These are phyloP conservation scores for Pseudomicrostroma phylloplanum DNA, from an alignment of 1,284 basidiomycete genomes.

Conservation along the genomic window DNA sequence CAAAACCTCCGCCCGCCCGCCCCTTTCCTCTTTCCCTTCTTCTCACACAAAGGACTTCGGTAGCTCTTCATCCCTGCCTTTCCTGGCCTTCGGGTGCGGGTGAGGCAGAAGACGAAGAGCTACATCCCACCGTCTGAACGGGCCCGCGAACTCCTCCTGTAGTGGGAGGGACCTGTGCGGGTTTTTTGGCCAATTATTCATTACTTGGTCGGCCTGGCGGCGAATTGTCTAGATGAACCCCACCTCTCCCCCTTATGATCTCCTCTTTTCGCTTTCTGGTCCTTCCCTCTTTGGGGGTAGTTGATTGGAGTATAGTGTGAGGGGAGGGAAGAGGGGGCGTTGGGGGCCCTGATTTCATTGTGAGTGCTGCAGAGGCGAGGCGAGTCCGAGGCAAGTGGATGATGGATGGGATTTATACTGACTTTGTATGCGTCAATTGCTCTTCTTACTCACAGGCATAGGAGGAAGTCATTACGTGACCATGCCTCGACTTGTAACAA, in stretches of 20 bases:
- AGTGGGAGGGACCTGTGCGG: no score
- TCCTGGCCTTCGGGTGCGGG: no score
- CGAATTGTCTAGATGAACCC: neutral
- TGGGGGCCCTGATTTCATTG: slow-evolving; percentile 6
- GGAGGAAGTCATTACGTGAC: slow-evolving; percentile 4
- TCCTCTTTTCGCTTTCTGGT: neutral
- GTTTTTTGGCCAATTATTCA: no score
- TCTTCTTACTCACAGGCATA: neutral
- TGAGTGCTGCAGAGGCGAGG: no score
- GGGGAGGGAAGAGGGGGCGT: neutral
- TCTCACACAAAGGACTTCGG: no score
- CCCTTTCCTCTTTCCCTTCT: no score
- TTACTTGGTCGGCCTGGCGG: neutral
- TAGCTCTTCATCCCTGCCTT: no score
- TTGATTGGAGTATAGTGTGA: neutral
- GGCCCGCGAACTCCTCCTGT: neutral
- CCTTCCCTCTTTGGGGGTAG: neutral
- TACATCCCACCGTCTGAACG: neutral
- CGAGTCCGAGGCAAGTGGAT: no score
- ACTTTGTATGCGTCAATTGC: no score
- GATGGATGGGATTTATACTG: no score
- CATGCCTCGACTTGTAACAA: slow-evolving; percentile 5
- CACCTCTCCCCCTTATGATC: neutral
- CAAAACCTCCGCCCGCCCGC: no score
- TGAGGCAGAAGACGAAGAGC: no score